phyloP scores from a whole-genome alignment of 352 stramenopile genomes.

The Phytophthora pinifolia region DNA sequence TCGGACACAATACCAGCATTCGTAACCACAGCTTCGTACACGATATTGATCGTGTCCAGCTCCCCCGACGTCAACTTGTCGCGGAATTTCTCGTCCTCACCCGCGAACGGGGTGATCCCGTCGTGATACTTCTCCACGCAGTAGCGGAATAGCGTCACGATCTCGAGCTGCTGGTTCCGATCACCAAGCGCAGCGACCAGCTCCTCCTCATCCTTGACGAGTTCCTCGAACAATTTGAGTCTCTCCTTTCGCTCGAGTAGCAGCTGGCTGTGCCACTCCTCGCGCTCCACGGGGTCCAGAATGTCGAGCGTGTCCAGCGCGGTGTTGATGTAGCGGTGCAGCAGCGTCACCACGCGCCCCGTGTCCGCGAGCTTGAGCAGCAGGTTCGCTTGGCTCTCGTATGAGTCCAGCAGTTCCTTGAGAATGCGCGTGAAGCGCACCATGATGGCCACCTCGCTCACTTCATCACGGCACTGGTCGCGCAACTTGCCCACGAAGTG shows the following conservation, averaged over 20 bases:
- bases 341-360: conserved; percentile 26
- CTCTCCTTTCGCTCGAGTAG: conserved; percentile 19
- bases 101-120: conserved; percentile 20
- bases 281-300: conserved; percentile 6
- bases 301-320: conserved; percentile 24
- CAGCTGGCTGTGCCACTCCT: conserved; percentile 24
- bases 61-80: conserved; percentile 29
- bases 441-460: conserved; percentile 29
- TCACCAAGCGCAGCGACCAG: conserved; percentile 17
- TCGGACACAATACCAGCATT: conserved; percentile 24
- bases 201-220: conserved; percentile 15
- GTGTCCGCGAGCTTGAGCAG: conserved; percentile 37
- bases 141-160: conserved; percentile 32
- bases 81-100: conserved; percentile 24
- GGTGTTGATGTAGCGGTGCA: conserved; percentile 30
- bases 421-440: conserved; percentile 27
- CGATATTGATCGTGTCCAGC: conserved; percentile 25
- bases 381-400: conserved; percentile 33
- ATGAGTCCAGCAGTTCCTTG: conserved; percentile 30
- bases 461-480: conserved; percentile 12
- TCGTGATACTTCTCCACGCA: conserved; percentile 33
- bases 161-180: conserved; percentile 35
- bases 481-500: conserved; percentile 29
- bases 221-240: conserved; percentile 24
- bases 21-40: conserved; percentile 29